Conservation (phyloP, 2,329 filamentous ascomycete species). For the Cladosporium oxysporum region DNA sequence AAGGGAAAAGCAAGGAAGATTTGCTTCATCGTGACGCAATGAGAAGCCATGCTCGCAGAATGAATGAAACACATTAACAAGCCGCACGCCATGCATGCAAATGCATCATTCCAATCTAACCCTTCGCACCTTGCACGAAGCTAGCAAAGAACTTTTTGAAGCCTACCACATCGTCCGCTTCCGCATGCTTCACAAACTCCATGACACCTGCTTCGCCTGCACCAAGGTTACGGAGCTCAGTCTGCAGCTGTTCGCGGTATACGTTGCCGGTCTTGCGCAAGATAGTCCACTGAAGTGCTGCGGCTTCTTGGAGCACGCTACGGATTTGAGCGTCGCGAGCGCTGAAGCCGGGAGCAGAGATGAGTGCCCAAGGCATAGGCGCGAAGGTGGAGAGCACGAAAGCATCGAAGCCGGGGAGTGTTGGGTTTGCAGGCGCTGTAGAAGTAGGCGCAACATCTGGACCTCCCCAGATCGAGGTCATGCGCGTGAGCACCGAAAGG, state of each 20-base stretch:
- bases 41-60: background rate
- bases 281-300: conserved; percentile 81
- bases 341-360: conserved; percentile 76
- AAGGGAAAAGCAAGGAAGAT: background rate
- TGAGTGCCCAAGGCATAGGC: conserved; percentile 83
- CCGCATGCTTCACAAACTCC: conserved; percentile 62
- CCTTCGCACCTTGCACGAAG: conserved; percentile 38
- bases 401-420: conserved; percentile 81
- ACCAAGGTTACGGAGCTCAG: conserved; percentile 66
- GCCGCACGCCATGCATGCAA: background rate
- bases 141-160: conserved; percentile 49
- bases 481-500: conserved; percentile 77
- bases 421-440: conserved; percentile 53
- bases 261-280: conserved; percentile 84
- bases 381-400: conserved; percentile 92
- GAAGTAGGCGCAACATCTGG: conserved; percentile 65
- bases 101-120: background rate
- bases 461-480: conserved; percentile 88
- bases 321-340: conserved; percentile 85
- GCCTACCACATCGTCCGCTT: conserved; percentile 42
- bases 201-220: conserved; percentile 65
- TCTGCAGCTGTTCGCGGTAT: conserved; percentile 70
- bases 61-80: background rate
- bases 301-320: conserved; percentile 85
- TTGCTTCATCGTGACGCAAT: conserved; percentile 1